Evolutionary conservation across 2,329 filamentous ascomycete genomes (phyloP).

Genomic region (Colletotrichum gigasporum): DNA sequence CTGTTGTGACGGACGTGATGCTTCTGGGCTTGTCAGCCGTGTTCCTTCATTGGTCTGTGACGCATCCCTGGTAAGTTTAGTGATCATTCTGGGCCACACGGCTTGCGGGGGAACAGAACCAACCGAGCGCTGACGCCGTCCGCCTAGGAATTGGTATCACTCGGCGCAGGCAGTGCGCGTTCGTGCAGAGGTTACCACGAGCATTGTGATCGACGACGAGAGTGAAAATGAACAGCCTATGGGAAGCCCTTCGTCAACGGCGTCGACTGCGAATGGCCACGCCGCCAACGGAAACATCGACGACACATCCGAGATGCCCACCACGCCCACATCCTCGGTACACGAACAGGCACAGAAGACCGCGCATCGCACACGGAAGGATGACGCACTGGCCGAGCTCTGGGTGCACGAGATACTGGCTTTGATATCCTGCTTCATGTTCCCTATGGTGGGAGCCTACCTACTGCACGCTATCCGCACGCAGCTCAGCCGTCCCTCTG

Average conservation of each 20-base stretch:
- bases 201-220: conserved; percentile 55
- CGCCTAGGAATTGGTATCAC: conserved; percentile 75
- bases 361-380: conserved; percentile 36
- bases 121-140: conserved; percentile 13
- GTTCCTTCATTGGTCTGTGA: conserved; percentile 92
- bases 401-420: conserved; percentile 80
- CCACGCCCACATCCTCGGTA: conserved; percentile 43
- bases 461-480: conserved; percentile 83
- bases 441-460: conserved; percentile 82
- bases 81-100: not conserved
- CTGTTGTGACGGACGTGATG: conserved; percentile 85
- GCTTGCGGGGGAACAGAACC: conserved; percentile 4
- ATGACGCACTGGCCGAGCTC: conserved; percentile 68
- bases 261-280: conserved; percentile 14
- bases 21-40: conserved; percentile 82
- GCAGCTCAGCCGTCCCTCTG: conserved; percentile 83
- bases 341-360: conserved; percentile 33
- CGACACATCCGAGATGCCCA: conserved; percentile 41
- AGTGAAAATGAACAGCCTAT: conserved; percentile 48
- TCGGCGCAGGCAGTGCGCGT: conserved; percentile 72
- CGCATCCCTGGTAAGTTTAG: conserved; percentile 79
- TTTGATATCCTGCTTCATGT: conserved; percentile 79
- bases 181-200: conserved; percentile 54
- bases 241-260: conserved; percentile 16
- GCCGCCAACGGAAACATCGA: conserved; percentile 28